phyloP scores from a whole-genome alignment of 176 grass and related monocot species.

The Oryza punctata region DNA sequence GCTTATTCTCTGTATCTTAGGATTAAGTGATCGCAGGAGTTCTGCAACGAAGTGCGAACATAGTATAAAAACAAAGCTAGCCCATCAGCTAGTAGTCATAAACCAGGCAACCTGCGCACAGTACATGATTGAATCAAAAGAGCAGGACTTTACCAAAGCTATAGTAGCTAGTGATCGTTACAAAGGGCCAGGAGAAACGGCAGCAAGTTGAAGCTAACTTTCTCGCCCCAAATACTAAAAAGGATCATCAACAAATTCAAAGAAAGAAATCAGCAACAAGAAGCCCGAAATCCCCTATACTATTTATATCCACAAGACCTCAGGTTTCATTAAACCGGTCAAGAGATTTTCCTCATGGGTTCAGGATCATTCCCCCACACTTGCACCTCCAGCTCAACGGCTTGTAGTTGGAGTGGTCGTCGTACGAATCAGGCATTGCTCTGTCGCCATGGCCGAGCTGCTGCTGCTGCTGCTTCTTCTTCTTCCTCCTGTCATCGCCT shows the following conservation, averaged over 20 bases:
- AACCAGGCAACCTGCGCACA: no score
- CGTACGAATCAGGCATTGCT: constrained; percentile 40
- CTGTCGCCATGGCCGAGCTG: constrained; percentile 33
- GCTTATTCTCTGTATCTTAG: no score
- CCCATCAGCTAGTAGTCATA: no score
- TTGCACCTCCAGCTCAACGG: constrained; percentile 75
- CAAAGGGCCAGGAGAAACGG: background rate
- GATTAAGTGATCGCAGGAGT: no score
- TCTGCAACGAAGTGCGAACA: no score
- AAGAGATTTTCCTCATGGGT: constrained; percentile 30
- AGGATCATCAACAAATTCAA: background rate
- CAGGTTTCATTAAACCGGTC: background rate
- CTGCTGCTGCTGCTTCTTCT: constrained; percentile 16
- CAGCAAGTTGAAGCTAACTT: background rate
- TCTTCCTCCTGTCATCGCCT: background rate
- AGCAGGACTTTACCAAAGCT: background rate
- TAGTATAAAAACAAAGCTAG: no score
- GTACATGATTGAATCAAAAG: background rate
- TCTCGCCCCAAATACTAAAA: background rate
- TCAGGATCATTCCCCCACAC: constrained; percentile 51
- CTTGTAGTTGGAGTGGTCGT: constrained; percentile 79
- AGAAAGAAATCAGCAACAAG: constrained; percentile 4
- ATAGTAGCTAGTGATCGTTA: background rate
- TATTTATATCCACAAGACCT: constrained; percentile 34
- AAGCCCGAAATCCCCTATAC: constrained; percentile 15